Percentiles rank a stretch among this genome's conserved stretches.
phyloP scores from a whole-genome alignment of 495 filamentous ascomycete species.

The Pseudoneurospora amorphoporcata region DNA sequence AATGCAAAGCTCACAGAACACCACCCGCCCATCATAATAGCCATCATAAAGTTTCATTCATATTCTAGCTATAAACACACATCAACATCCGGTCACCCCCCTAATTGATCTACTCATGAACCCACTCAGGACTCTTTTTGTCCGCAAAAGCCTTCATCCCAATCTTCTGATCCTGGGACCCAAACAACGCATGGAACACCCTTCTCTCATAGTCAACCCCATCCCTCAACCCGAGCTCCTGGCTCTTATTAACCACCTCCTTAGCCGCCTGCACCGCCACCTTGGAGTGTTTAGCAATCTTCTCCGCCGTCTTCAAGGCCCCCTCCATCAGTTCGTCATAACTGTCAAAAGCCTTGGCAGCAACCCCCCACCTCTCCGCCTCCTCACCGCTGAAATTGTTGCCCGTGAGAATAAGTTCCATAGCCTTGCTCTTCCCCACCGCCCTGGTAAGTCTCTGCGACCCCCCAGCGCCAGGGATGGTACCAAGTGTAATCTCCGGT shows the following conservation, averaged over 20 bases:
- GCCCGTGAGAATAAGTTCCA: constrained; percentile 90
- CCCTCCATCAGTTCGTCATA: constrained; percentile 74
- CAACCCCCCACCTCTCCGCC: constrained; percentile 84
- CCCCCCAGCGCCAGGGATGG: constrained; percentile 86
- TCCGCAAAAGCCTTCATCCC: constrained; percentile 93
- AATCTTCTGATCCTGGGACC: constrained; percentile 91
- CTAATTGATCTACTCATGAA: constrained; percentile 49
- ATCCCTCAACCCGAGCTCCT: constrained; percentile 74
- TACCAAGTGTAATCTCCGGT: constrained; percentile 90
- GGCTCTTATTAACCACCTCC: constrained; percentile 96
- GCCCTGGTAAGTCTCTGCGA: constrained; percentile 80
- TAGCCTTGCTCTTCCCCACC: constrained; percentile 80
- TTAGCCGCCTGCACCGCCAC: constrained; percentile 86
- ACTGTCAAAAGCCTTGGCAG: constrained; percentile 67
- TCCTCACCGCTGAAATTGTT: constrained; percentile 69
- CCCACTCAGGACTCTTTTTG: constrained; percentile 82
- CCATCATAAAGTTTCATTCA: not conserved
- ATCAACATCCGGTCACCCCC: not conserved
- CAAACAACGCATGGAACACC: constrained; percentile 87
- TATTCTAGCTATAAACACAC: not conserved
- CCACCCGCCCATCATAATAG: not conserved
- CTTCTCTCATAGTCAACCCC: constrained; percentile 91
- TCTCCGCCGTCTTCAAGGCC: constrained; percentile 72
- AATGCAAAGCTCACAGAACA: not conserved
- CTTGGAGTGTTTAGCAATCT: constrained; percentile 69